Evolutionary conservation across 2,329 filamentous ascomycete species (phyloP).

Genomic region (Colletotrichum lini): DNA sequence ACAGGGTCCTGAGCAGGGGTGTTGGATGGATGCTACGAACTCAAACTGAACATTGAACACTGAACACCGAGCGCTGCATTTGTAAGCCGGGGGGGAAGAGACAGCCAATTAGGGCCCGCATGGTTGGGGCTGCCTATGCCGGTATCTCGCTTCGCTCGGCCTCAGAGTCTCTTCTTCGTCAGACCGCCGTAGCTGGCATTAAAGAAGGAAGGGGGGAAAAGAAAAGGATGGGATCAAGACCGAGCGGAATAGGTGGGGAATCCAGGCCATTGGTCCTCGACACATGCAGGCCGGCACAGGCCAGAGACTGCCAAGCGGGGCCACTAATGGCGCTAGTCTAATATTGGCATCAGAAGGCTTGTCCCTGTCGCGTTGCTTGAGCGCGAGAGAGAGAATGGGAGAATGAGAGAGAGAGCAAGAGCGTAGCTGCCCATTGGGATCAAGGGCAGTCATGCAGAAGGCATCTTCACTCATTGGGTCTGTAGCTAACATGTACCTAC

Average conservation of each 20-base stretch:
- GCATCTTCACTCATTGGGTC: too few relatives aligned
- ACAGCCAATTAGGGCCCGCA: too few relatives aligned
- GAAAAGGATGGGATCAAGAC: not conserved
- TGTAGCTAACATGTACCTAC: too few relatives aligned
- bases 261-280: conserved; percentile 21
- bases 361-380: too few relatives aligned
- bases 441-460: too few relatives aligned
- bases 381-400: too few relatives aligned
- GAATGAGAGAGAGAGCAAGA: conserved; percentile 4
- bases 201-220: not conserved
- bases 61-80: conserved; percentile 18
- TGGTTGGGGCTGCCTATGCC: too few relatives aligned
- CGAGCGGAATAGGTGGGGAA: not conserved
- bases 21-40: not conserved
- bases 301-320: conserved; percentile 6
- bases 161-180: too few relatives aligned
- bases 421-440: not conserved
- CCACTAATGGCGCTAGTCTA: not conserved
- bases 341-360: not conserved
- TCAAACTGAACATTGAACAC: not conserved
- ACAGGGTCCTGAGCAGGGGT: conserved; percentile 33
- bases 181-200: too few relatives aligned
- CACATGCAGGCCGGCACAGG: not conserved
- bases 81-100: too few relatives aligned
- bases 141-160: too few relatives aligned